These are phyloP conservation scores for Aspergillus fructus DNA, from an alignment of 2,329 filamentous ascomycete genomes.

Conservation along the genomic window DNA sequence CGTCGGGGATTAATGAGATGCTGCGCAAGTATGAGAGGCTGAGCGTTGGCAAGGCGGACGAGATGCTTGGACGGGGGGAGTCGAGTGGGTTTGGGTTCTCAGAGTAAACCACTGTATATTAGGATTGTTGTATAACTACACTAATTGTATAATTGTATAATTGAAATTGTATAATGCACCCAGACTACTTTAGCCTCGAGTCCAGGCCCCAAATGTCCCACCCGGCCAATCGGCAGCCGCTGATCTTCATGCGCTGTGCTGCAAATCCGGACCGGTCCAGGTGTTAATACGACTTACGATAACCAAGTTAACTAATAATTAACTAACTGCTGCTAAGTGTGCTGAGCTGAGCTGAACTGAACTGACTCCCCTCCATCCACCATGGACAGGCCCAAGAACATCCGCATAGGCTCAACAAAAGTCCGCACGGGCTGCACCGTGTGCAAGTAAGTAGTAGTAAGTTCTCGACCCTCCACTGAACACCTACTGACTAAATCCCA, in stretches of 20 bases:
- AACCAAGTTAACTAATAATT: too few relatives aligned
- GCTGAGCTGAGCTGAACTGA: too few relatives aligned
- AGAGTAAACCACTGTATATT: background rate
- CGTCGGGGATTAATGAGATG: slow-evolving; percentile 22
- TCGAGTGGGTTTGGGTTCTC: slow-evolving; percentile 2
- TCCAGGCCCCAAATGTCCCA: too few relatives aligned
- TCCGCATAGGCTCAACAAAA: slow-evolving; percentile 7
- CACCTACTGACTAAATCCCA: background rate
- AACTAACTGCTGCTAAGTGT: too few relatives aligned
- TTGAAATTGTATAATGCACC: background rate
- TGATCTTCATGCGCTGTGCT: background rate
- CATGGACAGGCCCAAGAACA: background rate
- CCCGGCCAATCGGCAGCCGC: background rate
- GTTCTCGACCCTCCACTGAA: background rate
- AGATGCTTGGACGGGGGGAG: background rate
- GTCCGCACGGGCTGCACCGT: slow-evolving; percentile 9
- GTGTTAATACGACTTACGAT: too few relatives aligned
- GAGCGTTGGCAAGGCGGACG: slow-evolving; percentile 21
- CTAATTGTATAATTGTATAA: too few relatives aligned
- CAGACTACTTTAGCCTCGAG: background rate
- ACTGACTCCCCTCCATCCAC: background rate
- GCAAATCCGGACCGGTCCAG: too few relatives aligned
- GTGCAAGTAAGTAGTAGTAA: slow-evolving; percentile 5
- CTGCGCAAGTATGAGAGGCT: slow-evolving; percentile 24
- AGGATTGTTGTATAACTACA: background rate